These are phyloP conservation scores for Acephala macrosclerotiorum DNA, from an alignment of 2,329 filamentous ascomycete genomes.

Conservation along the genomic window DNA sequence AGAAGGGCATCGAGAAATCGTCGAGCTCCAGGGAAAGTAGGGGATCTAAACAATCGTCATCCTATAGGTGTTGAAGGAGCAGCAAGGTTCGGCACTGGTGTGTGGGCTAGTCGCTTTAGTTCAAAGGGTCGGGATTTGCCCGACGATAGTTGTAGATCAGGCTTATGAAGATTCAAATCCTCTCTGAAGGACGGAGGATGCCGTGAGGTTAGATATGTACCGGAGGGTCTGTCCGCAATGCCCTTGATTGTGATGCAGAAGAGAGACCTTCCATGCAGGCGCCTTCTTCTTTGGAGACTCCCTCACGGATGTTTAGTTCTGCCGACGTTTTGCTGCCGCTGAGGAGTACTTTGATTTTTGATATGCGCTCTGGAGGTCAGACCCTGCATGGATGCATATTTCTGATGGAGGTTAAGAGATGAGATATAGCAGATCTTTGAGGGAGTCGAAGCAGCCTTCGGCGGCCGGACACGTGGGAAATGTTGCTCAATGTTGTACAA, in stretches of 20 bases:
- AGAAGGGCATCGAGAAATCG: slow-evolving; percentile 2
- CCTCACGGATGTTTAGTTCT: neutral
- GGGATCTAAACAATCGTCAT: slow-evolving; percentile 7
- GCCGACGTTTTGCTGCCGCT: neutral
- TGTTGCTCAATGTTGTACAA: neutral
- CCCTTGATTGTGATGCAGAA: neutral
- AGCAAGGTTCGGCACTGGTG: slow-evolving; percentile 5
- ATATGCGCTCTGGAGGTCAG: neutral
- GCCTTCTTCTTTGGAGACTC: too few species aligned
- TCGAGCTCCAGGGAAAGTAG: neutral
- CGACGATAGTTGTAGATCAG: slow-evolving; percentile 8
- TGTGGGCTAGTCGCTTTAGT: neutral
- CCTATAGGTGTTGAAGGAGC: too few species aligned
- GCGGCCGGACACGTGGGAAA: neutral
- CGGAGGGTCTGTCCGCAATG: slow-evolving; percentile 1
- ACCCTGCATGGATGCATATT: neutral
- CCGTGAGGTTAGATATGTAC: neutral
- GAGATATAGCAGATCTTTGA: slow-evolving; percentile 5
- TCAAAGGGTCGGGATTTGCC: neutral
- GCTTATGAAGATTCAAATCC: neutral
- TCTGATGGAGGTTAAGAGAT: neutral
- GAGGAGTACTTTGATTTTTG: neutral
- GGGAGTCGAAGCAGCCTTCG: neutral
- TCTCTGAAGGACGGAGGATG: neutral
- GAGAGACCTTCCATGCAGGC: neutral